phyloP scores from a whole-genome alignment of 768 basidiomycete genomes.

The Naganishia vaughanmartiniae region DNA sequence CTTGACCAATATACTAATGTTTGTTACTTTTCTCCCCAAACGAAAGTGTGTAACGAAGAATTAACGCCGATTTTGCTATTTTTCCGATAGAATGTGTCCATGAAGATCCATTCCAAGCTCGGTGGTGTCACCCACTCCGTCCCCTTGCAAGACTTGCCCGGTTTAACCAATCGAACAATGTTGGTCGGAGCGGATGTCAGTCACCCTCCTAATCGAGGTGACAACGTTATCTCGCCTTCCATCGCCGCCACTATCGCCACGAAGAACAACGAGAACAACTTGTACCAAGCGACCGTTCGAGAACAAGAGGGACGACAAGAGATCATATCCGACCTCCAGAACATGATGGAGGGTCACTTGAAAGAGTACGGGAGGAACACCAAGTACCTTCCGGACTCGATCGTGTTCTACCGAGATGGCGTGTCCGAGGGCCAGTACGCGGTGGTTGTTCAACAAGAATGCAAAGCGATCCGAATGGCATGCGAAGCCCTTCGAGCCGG shows the following conservation, averaged over 20 bases:
- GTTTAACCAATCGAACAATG: conserved; percentile 46
- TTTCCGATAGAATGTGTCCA: conserved; percentile 40
- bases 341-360: conserved; percentile 46
- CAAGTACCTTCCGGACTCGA: conserved; percentile 39
- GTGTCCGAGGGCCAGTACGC: conserved; percentile 49
- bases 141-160: conserved; percentile 36
- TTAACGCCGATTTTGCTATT: too few relatives aligned
- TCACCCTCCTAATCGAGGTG: conserved; percentile 44
- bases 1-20: too few relatives aligned
- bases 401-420: conserved; percentile 52
- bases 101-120: conserved; percentile 51
- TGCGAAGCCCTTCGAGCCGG: conserved; percentile 36
- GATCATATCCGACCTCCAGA: conserved; percentile 46
- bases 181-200: conserved; percentile 50
- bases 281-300: conserved; percentile 29
- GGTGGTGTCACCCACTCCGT: conserved; percentile 49
- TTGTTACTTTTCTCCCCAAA: too few relatives aligned
- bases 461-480: conserved; percentile 45
- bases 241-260: conserved; percentile 52
- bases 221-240: conserved; percentile 41
- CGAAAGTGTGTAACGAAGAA: too few relatives aligned
- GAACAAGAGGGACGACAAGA: conserved; percentile 50
- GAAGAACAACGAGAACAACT: conserved; percentile 38
- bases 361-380: conserved; percentile 45
- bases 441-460: conserved; percentile 46